A percentile compares a stretch with the other conserved stretches of the same genome.
These are phyloP conservation scores for Lachancea dasiensis DNA, from an alignment of 805 yeast species.

Conservation along the genomic window DNA sequence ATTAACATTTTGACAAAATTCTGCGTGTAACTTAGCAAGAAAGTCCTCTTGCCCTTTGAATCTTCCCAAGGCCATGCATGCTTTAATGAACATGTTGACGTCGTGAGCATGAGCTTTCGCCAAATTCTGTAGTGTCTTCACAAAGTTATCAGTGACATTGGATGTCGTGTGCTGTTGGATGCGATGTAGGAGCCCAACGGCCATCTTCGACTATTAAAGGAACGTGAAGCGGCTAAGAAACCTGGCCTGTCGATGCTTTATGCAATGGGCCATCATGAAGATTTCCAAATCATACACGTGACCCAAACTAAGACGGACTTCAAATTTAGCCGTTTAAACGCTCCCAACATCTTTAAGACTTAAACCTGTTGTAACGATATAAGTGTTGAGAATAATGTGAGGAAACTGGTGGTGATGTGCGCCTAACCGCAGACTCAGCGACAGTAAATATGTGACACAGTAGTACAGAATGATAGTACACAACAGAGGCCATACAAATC, in stretches of 20 bases:
- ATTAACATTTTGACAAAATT: neutral
- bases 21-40: slow-evolving; percentile 6
- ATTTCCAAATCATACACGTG: too few relatives aligned
- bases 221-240: neutral
- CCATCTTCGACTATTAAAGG: slow-evolving; percentile 5
- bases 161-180: slow-evolving; percentile 20
- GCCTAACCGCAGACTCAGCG: too few relatives aligned
- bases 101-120: slow-evolving; percentile 14
- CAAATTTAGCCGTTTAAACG: too few relatives aligned
- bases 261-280: too few relatives aligned
- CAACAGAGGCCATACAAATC: too few relatives aligned
- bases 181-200: slow-evolving; percentile 9
- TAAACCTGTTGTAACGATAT: too few relatives aligned
- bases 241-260: neutral
- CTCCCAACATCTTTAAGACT: too few relatives aligned
- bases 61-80: slow-evolving; percentile 25
- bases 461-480: too few relatives aligned
- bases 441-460: too few relatives aligned
- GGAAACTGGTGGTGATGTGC: too few relatives aligned
- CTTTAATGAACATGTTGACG: slow-evolving; percentile 15
- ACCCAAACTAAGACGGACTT: too few relatives aligned
- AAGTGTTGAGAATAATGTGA: too few relatives aligned
- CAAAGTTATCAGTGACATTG: slow-evolving; percentile 21
- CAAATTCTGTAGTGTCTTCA: slow-evolving; percentile 17
- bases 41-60: slow-evolving; percentile 18